Conservation (phyloP, 164 flowering plant genomes). For the Annona cherimola region DNA sequence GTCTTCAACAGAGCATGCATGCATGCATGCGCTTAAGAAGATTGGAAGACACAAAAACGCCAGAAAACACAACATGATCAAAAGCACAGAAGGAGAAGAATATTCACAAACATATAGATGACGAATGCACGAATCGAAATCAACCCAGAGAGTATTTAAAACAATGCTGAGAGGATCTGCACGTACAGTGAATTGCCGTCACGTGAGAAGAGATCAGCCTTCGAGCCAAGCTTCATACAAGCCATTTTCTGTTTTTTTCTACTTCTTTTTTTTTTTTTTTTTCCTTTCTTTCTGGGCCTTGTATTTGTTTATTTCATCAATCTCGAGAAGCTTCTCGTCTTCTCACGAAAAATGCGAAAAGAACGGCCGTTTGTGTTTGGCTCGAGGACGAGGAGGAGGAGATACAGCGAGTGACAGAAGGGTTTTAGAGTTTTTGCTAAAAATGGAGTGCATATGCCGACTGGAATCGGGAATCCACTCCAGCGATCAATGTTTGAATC, state of each 20-base stretch:
- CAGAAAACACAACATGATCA: not conserved
- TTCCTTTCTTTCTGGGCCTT: too few species aligned
- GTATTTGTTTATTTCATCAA: too few species aligned
- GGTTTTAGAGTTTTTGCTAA: too few species aligned
- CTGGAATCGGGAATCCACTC: too few species aligned
- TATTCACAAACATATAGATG: not conserved
- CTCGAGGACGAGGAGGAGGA: too few species aligned
- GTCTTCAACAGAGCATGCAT: not conserved
- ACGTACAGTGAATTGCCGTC: constrained; percentile 48
- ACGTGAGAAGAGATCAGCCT: constrained; percentile 48
- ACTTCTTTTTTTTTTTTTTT: not conserved
- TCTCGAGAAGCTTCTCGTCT: too few species aligned
- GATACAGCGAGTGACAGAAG: too few species aligned
- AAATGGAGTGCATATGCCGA: too few species aligned
- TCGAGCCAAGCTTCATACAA: constrained; percentile 55
- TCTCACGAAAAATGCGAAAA: too few species aligned
- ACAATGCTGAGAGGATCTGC: too few species aligned
- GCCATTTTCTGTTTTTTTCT: constrained; percentile 31
- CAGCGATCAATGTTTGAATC: too few species aligned
- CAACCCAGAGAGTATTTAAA: not conserved
- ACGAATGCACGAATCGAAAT: not conserved
- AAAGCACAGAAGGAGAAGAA: not conserved
- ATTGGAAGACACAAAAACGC: not conserved
- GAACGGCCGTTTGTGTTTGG: too few species aligned
- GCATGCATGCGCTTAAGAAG: not conserved